phyloP scores from a whole-genome alignment of 129 eudicot genomes.

The Apium graveolens region DNA sequence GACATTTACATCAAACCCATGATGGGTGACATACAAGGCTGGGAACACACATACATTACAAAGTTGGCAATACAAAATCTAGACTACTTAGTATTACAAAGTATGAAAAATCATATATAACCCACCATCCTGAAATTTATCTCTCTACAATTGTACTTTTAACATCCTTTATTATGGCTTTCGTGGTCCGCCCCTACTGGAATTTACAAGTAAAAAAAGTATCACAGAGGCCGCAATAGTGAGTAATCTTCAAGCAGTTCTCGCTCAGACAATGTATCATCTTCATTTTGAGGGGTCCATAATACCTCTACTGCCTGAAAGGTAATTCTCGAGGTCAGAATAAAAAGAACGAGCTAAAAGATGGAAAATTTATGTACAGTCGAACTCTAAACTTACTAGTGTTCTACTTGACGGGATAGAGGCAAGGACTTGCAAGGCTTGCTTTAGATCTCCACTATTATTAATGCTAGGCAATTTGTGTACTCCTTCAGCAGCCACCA shows the following conservation, averaged over 20 bases:
- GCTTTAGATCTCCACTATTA: conserved; percentile 68
- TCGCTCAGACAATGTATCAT: conserved; percentile 65
- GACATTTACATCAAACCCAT: not conserved
- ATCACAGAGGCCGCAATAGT: conserved; percentile 56
- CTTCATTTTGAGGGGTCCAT: conserved; percentile 94
- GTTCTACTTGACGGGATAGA: conserved; percentile 74
- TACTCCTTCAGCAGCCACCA: conserved; percentile 90
- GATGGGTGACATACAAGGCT: not conserved
- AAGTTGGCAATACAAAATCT: too few species aligned
- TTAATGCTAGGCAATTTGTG: conserved; percentile 73
- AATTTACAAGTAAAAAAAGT: not conserved
- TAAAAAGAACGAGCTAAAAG: not conserved
- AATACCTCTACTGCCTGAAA: conserved; percentile 90
- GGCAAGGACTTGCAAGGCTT: conserved; percentile 72
- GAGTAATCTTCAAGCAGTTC: conserved; percentile 83
- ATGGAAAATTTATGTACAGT: not conserved
- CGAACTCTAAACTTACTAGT: conserved; percentile 37
- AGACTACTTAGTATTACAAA: not conserved
- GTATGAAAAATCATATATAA: not conserved
- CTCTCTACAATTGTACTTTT: not conserved
- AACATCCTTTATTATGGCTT: not conserved
- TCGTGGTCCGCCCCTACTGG: not conserved
- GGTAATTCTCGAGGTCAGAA: conserved; percentile 3
- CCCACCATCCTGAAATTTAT: conserved; percentile 1
- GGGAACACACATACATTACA: not conserved